A percentile compares a stretch with the other conserved stretches of the same genome.
Evolutionary conservation across 768 basidiomycete species (phyloP).

Genomic region (Gyrodon lividus): DNA sequence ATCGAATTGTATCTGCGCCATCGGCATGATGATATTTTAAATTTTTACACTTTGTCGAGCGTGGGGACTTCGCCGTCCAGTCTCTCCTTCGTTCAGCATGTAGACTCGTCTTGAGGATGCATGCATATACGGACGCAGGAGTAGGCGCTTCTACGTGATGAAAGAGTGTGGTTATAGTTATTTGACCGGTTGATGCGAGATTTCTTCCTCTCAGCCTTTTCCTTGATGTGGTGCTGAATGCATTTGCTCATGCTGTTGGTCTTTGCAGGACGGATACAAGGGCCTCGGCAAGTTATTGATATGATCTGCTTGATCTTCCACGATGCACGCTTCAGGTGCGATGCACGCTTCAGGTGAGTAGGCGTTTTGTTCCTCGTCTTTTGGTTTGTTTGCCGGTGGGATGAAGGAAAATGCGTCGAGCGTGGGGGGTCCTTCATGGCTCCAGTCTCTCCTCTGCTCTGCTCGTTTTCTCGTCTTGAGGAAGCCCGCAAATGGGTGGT

Average conservation of each 20-base stretch:
- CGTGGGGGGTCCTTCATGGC: constrained; percentile 17
- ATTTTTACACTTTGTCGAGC: constrained; percentile 27
- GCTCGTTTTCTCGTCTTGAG: constrained; percentile 28
- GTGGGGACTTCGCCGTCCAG: constrained; percentile 33
- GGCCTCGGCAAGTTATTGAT: neutral
- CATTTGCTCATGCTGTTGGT: constrained; percentile 9
- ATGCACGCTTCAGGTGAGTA: constrained; percentile 6
- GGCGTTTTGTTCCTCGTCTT: neutral
- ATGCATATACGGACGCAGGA: constrained; percentile 35
- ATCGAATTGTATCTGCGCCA: neutral
- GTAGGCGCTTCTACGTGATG: constrained; percentile 35
- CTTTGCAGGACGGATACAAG: constrained; percentile 2
- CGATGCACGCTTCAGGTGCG: neutral
- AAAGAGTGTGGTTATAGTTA: constrained; percentile 36
- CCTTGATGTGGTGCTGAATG: neutral
- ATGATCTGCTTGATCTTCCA: neutral
- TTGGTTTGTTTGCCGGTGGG: constrained; percentile 19
- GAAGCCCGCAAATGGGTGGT: constrained; percentile 21
- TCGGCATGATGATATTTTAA: constrained; percentile 31
- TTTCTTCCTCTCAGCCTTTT: neutral
- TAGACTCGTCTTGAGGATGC: constrained; percentile 33
- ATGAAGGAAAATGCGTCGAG: constrained; percentile 27
- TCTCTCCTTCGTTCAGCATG: constrained; percentile 35
- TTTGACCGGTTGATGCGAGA: constrained; percentile 23
- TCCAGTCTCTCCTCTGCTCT: constrained; percentile 26